Percentiles rank a stretch among this genome's conserved stretches.
Conservation (phyloP, 768 basidiomycete genomes). For the Tulasnella sp. region DNA sequence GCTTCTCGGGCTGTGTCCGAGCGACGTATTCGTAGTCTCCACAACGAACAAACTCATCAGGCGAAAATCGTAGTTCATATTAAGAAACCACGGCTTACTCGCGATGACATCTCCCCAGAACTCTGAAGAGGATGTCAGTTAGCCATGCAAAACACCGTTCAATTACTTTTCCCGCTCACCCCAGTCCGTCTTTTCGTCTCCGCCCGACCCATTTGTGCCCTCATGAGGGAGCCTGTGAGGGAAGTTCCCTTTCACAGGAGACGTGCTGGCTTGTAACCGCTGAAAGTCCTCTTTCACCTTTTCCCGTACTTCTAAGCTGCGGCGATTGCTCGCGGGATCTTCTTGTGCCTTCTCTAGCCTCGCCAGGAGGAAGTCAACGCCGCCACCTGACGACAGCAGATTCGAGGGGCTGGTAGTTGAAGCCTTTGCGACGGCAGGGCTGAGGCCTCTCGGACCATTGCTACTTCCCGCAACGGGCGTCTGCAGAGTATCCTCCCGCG, state of each 20-base stretch:
- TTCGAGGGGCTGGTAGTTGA: conserved; percentile 41
- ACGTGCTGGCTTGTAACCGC: conserved; percentile 42
- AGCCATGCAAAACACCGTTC: conserved; percentile 1
- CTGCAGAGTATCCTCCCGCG: neutral
- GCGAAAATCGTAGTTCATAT: conserved; percentile 1
- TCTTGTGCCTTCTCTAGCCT: conserved; percentile 40
- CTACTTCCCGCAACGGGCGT: conserved; percentile 22
- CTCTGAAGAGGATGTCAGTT: conserved; percentile 35
- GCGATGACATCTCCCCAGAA: conserved; percentile 95
- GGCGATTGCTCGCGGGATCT: conserved; percentile 32
- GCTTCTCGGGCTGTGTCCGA: conserved; percentile 57
- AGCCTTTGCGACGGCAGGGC: too few relatives aligned
- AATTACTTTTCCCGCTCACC: conserved; percentile 35
- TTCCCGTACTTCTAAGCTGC: conserved; percentile 48
- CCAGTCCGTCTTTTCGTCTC: conserved; percentile 59
- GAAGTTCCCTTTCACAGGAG: neutral
- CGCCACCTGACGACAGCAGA: conserved; percentile 44
- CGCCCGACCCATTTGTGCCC: conserved; percentile 13
- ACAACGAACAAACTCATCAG: conserved; percentile 2
- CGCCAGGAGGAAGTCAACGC: conserved; percentile 45
- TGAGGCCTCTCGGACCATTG: conserved; percentile 20
- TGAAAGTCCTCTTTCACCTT: conserved; percentile 70
- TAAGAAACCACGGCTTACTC: conserved; percentile 35
- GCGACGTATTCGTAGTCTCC: conserved; percentile 86
- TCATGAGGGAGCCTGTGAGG: neutral